Evolutionary conservation across 2,329 filamentous ascomycete species (phyloP).

Genomic region (Cladosporium sp.): DNA sequence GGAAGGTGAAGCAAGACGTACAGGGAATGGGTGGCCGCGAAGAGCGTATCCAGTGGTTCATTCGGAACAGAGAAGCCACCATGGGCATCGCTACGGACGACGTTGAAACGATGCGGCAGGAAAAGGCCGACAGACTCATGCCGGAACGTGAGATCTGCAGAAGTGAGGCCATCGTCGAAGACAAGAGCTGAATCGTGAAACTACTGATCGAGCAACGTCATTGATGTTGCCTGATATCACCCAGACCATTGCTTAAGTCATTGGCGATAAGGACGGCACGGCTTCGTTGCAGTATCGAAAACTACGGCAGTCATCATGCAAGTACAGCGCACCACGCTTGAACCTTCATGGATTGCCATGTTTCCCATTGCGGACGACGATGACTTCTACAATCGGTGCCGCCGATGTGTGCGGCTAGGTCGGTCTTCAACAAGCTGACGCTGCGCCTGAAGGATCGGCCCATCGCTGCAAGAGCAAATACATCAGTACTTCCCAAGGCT

Average conservation of each 20-base stretch:
- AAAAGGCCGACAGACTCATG: constrained; percentile 49
- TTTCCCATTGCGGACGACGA: not conserved
- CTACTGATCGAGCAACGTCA: not conserved
- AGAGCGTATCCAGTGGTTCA: constrained; percentile 71
- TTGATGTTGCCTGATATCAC: not conserved
- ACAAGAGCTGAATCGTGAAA: constrained; percentile 5
- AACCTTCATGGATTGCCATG: constrained; percentile 4
- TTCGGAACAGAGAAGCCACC: constrained; percentile 69
- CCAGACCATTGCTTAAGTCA: not conserved
- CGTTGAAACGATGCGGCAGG: constrained; percentile 47
- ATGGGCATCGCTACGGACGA: constrained; percentile 42
- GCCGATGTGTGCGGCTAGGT: not conserved
- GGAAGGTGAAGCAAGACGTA: constrained; percentile 55
- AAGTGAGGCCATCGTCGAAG: constrained; percentile 42
- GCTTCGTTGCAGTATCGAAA: constrained; percentile 10
- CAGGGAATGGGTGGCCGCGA: constrained; percentile 51
- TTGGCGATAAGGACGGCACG: not conserved
- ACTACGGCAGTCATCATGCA: constrained; percentile 18
- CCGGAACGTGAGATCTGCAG: constrained; percentile 50
- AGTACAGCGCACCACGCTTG: constrained; percentile 7
- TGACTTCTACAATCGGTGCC: constrained; percentile 2
- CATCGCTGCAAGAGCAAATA: not conserved
- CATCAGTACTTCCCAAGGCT: not conserved
- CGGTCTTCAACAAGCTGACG: not conserved
- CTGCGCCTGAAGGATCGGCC: constrained; percentile 3